These are phyloP conservation scores for Cercospora sp. DNA, from an alignment of 2,329 filamentous ascomycete genomes.

Conservation along the genomic window DNA sequence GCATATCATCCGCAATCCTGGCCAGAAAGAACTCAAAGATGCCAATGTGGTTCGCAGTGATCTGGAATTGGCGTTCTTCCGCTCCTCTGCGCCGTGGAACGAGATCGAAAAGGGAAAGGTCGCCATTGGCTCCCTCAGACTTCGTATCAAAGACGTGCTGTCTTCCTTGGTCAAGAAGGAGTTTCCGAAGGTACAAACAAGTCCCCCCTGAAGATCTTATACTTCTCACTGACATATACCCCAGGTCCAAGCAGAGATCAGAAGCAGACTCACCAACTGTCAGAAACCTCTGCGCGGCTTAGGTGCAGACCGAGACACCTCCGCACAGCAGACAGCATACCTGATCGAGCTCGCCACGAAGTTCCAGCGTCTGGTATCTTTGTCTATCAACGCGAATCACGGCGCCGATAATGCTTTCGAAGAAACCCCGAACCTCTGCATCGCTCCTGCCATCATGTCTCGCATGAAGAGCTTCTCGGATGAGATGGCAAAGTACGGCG, in stretches of 20 bases:
- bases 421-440: slow-evolving; percentile 32
- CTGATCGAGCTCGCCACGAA: slow-evolving; percentile 46
- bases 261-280: slow-evolving; percentile 30
- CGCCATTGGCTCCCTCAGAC: slow-evolving; percentile 46
- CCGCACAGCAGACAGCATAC: slow-evolving; percentile 51
- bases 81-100: slow-evolving; percentile 40
- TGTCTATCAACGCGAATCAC: slow-evolving; percentile 43
- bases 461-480: slow-evolving; percentile 32
- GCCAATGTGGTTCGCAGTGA: slow-evolving; percentile 15
- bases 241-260: slow-evolving; percentile 35
- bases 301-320: slow-evolving; percentile 50
- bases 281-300: slow-evolving; percentile 45
- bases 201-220: not conserved
- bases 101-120: slow-evolving; percentile 41
- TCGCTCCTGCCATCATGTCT: slow-evolving; percentile 40
- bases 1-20: slow-evolving; percentile 38
- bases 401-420: slow-evolving; percentile 40
- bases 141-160: slow-evolving; percentile 46
- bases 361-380: slow-evolving; percentile 42
- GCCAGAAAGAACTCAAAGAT: slow-evolving; percentile 32
- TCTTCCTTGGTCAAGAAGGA: slow-evolving; percentile 46
- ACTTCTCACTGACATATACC: not conserved
- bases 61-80: slow-evolving; percentile 42
- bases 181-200: slow-evolving; percentile 45
- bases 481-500: slow-evolving; percentile 32